Base-by-base conservation (phyloP, 2,329 filamentous ascomycete genomes). In the Sporothrix inflata region DNA sequence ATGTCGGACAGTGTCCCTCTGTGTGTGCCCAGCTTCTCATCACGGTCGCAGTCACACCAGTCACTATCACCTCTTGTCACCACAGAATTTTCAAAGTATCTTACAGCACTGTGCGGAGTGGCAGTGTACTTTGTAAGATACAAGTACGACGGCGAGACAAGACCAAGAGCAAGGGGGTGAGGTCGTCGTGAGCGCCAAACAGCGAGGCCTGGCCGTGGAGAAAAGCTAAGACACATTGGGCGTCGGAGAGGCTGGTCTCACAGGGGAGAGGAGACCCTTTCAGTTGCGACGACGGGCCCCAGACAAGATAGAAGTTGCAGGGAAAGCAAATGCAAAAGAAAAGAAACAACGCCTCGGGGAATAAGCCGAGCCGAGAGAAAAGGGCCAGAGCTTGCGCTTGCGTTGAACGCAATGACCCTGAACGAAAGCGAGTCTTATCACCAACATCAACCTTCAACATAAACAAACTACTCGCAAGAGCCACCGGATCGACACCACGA, bases 41-140 rank as follows among this genome's bases (percentile, higher is more conserved):
- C 69, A 71, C 69, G 49, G 55, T 71, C 11, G 34, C 55, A 49
- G 30, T 67, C 45, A 27, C 65, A 47, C 12, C 61, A 47, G 45
- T 55, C 69, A 71, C 57, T 40, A 30, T 57, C 51, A 67, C 65
- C 24, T 34, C 27, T 34, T 34, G 8, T 67, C 27, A 45, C 16
- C 40, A 8, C 21, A 12, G 9, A 24, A 4, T 27, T 45, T 21
- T 27, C 38, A 61, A 61, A 61, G 60, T 45, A 27, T 45, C 60
- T 42, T 4, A 9, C 38, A 65, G 40, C 40, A 65, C 60, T 65
- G 38, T 42, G 38, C 21, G 40, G 11, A 65, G 60, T 42, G 57
- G 19, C 7, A 24, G 34, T n/a, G 57, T 21, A 63, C n/a, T n/a
- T n/a, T n/a, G n/a, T n/a, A n/a, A n/a, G n/a, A n/a, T n/a, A n/a